These are phyloP conservation scores for Infundibulicybe gibba DNA, from an alignment of 768 basidiomycete species.

Conservation along the genomic window DNA sequence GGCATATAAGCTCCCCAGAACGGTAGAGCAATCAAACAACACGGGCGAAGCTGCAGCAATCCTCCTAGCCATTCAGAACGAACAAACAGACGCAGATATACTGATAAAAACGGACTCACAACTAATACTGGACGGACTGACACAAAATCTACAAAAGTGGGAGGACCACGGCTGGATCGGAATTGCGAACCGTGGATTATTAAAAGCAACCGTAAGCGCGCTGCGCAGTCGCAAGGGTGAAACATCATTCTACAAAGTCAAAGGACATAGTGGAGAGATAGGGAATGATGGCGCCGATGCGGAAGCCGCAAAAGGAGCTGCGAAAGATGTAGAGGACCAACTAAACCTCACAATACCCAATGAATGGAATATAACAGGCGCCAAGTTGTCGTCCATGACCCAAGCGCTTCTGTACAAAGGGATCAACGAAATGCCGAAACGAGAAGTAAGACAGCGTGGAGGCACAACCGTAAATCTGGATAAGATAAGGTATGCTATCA, in stretches of 20 bases:
- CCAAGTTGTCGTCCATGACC: neutral
- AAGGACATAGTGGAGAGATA: neutral
- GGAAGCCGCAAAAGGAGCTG: neutral
- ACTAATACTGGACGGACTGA: conserved; percentile 6
- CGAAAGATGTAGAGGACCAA: neutral
- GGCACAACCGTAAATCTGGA: neutral
- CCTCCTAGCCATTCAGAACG: conserved; percentile 3
- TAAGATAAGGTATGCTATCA: neutral
- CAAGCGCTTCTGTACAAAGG: conserved; percentile 1
- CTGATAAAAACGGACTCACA: conserved; percentile 11
- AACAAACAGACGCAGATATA: neutral
- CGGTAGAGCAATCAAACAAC: conserved; percentile 11
- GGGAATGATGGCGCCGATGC: conserved; percentile 14
- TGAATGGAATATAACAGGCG: neutral
- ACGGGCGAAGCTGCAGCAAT: conserved; percentile 13
- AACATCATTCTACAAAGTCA: too few relatives aligned
- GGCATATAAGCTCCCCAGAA: conserved; percentile 4
- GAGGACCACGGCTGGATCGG: conserved; percentile 11
- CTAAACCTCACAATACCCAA: too few relatives aligned
- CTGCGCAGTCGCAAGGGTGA: neutral
- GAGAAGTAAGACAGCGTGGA: neutral
- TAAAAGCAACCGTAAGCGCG: neutral
- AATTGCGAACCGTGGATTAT: neutral
- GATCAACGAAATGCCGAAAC: neutral
- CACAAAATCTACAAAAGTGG: neutral